phyloP scores from a whole-genome alignment of 2,329 filamentous ascomycete genomes.

The Colletotrichum kahawae region DNA sequence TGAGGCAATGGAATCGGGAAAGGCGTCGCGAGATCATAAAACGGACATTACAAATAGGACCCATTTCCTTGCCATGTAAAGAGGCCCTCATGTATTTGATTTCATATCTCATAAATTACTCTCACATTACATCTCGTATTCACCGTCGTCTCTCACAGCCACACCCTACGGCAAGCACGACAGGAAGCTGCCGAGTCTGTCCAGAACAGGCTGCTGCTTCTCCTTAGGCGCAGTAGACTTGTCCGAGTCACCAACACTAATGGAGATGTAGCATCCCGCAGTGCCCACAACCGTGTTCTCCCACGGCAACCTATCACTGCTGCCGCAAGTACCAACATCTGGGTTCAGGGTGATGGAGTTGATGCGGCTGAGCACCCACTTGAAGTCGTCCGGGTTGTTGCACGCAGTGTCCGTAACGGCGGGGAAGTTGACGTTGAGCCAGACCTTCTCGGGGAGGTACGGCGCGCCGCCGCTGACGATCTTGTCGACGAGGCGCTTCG shows the following conservation, averaged over 20 bases:
- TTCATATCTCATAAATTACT: neutral
- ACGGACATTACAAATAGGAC: neutral
- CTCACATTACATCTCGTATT: neutral
- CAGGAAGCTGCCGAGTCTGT: conserved; percentile 54
- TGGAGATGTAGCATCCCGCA: conserved; percentile 63
- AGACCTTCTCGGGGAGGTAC: conserved; percentile 66
- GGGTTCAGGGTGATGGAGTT: conserved; percentile 55
- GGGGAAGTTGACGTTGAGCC: conserved; percentile 76
- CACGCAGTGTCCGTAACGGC: conserved; percentile 48
- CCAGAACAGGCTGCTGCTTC: conserved; percentile 54
- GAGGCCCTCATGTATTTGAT: neutral
- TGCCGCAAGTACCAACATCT: conserved; percentile 65
- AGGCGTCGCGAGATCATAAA: neutral
- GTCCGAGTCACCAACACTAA: conserved; percentile 62
- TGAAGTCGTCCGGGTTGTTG: conserved; percentile 57
- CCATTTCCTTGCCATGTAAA: neutral
- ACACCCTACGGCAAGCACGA: conserved; percentile 44
- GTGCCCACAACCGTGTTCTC: conserved; percentile 57
- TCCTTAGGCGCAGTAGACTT: conserved; percentile 63
- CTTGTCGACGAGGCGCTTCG: conserved; percentile 60
- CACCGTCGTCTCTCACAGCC: neutral
- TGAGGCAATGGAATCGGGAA: neutral
- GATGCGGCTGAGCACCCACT: conserved; percentile 69
- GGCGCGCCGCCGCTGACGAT: conserved; percentile 63
- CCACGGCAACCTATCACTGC: conserved; percentile 55